phyloP scores from a whole-genome alignment of 768 basidiomycete species.

The Trametes gibbosa region DNA sequence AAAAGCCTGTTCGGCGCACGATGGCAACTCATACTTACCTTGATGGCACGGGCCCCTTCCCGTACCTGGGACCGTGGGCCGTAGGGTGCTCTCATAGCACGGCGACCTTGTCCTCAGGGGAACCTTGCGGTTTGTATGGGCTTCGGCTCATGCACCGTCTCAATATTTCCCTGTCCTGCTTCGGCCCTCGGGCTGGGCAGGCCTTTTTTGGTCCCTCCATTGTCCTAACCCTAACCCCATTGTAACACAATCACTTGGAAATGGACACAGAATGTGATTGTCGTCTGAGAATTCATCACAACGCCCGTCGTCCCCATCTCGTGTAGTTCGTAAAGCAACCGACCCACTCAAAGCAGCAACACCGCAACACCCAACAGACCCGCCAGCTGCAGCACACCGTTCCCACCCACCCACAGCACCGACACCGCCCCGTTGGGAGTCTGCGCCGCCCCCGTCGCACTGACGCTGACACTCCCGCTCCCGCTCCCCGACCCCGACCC shows the following conservation, averaged over 20 bases:
- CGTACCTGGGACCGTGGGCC: constrained; percentile 35
- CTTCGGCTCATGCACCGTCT: constrained; percentile 45
- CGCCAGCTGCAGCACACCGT: too few relatives aligned
- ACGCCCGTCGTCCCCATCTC: too few relatives aligned
- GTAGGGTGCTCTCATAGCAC: constrained; percentile 45
- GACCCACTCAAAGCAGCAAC: too few relatives aligned
- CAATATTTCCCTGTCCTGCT: constrained; percentile 46
- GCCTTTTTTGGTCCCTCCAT: constrained; percentile 29
- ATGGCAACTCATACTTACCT: constrained; percentile 33
- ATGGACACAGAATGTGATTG: too few relatives aligned
- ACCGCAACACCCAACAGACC: too few relatives aligned
- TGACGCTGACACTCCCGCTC: too few relatives aligned
- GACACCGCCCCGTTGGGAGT: too few relatives aligned
- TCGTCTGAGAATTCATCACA: too few relatives aligned
- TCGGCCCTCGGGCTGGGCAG: constrained; percentile 53
- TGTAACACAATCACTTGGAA: background rate
- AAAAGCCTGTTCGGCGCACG: background rate
- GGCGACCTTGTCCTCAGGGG: constrained; percentile 55
- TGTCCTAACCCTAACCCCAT: background rate
- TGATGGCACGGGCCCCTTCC: constrained; percentile 38
- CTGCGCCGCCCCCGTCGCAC: too few relatives aligned
- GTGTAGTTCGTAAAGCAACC: too few relatives aligned
- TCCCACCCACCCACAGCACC: too few relatives aligned
- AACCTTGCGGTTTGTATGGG: constrained; percentile 44
- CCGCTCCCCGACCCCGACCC: background rate